Evolutionary conservation across 1,139 yeast species (phyloP).

Genomic region (Groenewaldozyma auringiensis): DNA sequence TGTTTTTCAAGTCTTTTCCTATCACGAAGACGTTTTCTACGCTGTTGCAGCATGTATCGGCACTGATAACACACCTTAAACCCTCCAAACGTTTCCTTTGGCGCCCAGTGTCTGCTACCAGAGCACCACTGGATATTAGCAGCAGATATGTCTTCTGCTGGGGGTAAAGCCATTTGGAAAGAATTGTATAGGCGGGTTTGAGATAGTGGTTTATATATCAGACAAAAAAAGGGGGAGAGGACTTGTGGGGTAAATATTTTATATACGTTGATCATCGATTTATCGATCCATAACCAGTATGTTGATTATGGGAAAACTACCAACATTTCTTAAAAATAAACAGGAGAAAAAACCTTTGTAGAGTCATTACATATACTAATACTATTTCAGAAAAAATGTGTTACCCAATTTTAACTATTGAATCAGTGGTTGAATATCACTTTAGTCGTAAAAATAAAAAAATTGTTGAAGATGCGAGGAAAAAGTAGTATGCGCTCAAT

Average conservation of each 20-base stretch:
- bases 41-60: slow-evolving; percentile 5
- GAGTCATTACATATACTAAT: too few relatives aligned
- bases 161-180: neutral
- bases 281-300: neutral
- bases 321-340: too few relatives aligned
- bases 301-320: neutral
- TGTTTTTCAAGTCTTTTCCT: neutral
- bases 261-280: neutral
- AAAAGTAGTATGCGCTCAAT: too few relatives aligned
- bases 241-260: neutral
- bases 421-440: too few relatives aligned
- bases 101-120: slow-evolving; percentile 6
- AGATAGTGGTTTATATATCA: neutral
- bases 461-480: too few relatives aligned
- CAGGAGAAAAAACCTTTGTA: too few relatives aligned
- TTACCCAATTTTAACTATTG: too few relatives aligned
- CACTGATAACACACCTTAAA: slow-evolving; percentile 7
- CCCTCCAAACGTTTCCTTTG: slow-evolving; percentile 4
- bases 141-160: neutral
- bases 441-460: too few relatives aligned
- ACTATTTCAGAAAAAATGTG: too few relatives aligned
- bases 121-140: slow-evolving; percentile 5
- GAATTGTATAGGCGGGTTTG: neutral
- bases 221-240: neutral
- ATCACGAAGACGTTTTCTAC: neutral